phyloP scores from a whole-genome alignment of 345 rosid species.

The Populus pruinosa region DNA sequence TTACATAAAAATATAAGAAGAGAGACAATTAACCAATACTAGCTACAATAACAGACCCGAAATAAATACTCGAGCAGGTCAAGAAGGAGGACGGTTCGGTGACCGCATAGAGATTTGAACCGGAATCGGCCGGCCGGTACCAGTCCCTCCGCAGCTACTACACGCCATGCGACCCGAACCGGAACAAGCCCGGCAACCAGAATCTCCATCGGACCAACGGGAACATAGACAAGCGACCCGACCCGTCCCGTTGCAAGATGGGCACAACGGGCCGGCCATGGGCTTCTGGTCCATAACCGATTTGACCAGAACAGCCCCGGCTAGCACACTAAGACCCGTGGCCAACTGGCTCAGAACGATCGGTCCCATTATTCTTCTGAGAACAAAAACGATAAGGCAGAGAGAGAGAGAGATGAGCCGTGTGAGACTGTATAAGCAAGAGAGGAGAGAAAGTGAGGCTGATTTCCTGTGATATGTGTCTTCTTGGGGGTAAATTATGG shows the following conservation, averaged over 20 bases:
- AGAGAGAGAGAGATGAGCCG: not conserved
- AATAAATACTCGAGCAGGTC: not conserved
- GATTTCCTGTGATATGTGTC: not conserved
- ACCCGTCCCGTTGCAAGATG: constrained; percentile 84
- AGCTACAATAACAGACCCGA: not conserved
- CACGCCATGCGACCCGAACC: constrained; percentile 87
- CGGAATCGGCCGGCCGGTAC: constrained; percentile 84
- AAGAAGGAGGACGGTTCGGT: constrained; percentile 44
- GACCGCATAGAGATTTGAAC: constrained; percentile 61
- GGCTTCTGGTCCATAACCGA: constrained; percentile 83
- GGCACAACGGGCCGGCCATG: constrained; percentile 80
- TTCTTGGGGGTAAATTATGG: not conserved
- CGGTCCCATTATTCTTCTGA: constrained; percentile 47
- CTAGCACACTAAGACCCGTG: constrained; percentile 78
- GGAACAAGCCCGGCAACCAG: constrained; percentile 79
- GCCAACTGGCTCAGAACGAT: constrained; percentile 75
- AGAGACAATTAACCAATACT: not conserved
- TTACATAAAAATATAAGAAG: not conserved
- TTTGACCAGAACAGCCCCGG: constrained; percentile 81
- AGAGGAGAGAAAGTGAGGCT: not conserved
- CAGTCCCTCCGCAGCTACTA: constrained; percentile 83
- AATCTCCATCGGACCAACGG: constrained; percentile 91
- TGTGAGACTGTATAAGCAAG: not conserved
- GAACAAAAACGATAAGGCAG: not conserved
- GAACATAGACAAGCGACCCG: constrained; percentile 70